A percentile compares a stretch with the other conserved stretches of the same genome.
Evolutionary conservation across 805 yeast species (phyloP).

Genomic region (Yamadazyma nakazawae): DNA sequence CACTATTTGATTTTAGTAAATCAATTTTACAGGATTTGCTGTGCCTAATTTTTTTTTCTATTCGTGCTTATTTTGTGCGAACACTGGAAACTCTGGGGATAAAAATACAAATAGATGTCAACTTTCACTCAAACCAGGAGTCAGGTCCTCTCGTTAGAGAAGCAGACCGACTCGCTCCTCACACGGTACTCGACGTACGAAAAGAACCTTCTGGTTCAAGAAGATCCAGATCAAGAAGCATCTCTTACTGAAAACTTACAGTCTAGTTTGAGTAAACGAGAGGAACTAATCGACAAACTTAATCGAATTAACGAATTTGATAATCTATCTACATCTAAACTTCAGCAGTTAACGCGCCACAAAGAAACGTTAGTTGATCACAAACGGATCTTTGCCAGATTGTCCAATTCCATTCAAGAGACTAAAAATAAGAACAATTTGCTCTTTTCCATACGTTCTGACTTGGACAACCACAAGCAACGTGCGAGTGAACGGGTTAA

Average conservation of each 20-base stretch:
- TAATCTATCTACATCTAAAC: slow-evolving; percentile 61
- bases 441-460: slow-evolving; percentile 71
- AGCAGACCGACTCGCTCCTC: slow-evolving; percentile 60
- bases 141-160: slow-evolving; percentile 67
- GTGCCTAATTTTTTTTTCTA: background rate
- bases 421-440: slow-evolving; percentile 77
- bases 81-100: background rate
- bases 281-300: slow-evolving; percentile 45
- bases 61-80: background rate
- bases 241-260: slow-evolving; percentile 14
- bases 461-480: slow-evolving; percentile 66
- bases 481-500: slow-evolving; percentile 15
- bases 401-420: slow-evolving; percentile 57
- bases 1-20: no score
- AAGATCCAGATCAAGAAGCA: slow-evolving; percentile 23
- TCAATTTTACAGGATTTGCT: background rate
- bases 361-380: slow-evolving; percentile 73
- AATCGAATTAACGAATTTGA: slow-evolving; percentile 15
- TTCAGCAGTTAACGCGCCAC: slow-evolving; percentile 81
- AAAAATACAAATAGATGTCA: slow-evolving; percentile 17
- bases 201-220: slow-evolving; percentile 21
- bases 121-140: slow-evolving; percentile 67
- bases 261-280: slow-evolving; percentile 36
- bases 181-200: slow-evolving; percentile 35
- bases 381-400: slow-evolving; percentile 55